Base-by-base conservation (phyloP, 768 basidiomycete species). In the Boletus coccyginus region DNA sequence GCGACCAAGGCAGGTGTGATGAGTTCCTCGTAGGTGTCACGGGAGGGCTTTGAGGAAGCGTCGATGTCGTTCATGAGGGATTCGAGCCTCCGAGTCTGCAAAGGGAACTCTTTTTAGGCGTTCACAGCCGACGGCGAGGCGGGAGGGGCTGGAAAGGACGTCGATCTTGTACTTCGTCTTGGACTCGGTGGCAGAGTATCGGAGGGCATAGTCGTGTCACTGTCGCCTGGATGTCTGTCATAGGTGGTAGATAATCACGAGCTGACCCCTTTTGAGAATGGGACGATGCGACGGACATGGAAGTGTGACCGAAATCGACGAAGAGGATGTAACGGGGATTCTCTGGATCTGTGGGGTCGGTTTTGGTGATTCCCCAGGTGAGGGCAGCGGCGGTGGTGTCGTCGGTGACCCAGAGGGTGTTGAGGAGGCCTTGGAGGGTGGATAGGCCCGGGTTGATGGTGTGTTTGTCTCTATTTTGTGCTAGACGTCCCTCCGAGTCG, bases 311-410 rank as follows among this genome's bases (percentile, higher is more conserved):
- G 56, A 95, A 84, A 66, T 99, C 97, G 66, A 98, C 85, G 67
- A 99, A 98, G 60, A 88, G 90, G 72, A 99, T 87, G 72, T 97
- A 82, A 36, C 88, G 83, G 0, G 95, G 88, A 61, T 76, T 78
- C 59, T 95, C 94, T 35, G 85, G 71, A 13, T 88, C 86, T 21
- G 97, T 96, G 43, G 98, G 86, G 72, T 99, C 97, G 27, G 90
- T 85, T 76, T 99, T 99, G 62, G 96, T 99, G 81, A 98, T 98
- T 63, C 97, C 96, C 76, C 96, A 98, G 50, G 92, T 94, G 71
- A 99, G 88, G 40, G 97, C 97, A 55, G 89, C 83, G 51, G 96
- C 97, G 59, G 96, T 98, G 54, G 89, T 87, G 72, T 98, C 97
- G 78, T 98, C 98, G 79, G 98, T 93, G 73, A 99, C 82, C 49